Evolutionary conservation across 2,329 filamentous ascomycete genomes (phyloP), one percentile per base, ranked within the genome.

Genomic region (Sporothrix globosa): DNA sequence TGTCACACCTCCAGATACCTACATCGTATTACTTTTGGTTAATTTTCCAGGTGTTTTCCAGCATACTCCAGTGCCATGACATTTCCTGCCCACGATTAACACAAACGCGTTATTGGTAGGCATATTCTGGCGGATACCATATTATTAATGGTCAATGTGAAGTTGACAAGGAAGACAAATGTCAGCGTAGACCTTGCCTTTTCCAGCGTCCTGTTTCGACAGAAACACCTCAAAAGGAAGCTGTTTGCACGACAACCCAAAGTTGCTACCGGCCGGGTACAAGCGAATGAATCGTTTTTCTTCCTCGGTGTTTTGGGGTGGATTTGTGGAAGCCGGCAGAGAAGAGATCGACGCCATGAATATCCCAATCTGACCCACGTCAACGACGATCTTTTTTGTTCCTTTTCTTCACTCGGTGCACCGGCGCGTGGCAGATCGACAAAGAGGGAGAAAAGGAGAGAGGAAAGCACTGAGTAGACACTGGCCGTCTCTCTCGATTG

Each of bases 261-360:
- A 63, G 39, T 46, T 46, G 39, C 39, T 63, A 21, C 58, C 58
- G 39, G 58, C 39, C 58, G 58, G 39, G 58, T 44, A 63, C 39
- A 63, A 61, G 56, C 56, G 39, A 61, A 11, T 61, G 27, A 2
- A 19, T 60, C 24, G 27, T 19, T 34, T 54, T 10, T 24, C 52
- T 17, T 30, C 30, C 54, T 41, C 4, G 54, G 54, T 58, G 54
- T 30, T 17, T 58, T 58, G 39, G 39, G 39, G 58, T 27, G 58
- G 54, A 11, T 46, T 44, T 63, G 39, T 46, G 21, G 17, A 39
- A 46, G 58, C 34, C 56, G 17, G 41, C 34, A 34, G 13, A 11
- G 24, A 50, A 56, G 39, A 30, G 53, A 68, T 68, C 67, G 52
- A 34, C 67, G 19, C 41, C 6, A 17, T n/a, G 21, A 48, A 50